These are phyloP conservation scores for Calonectria fujianensis DNA, from an alignment of 2,329 filamentous ascomycete species.

Conservation along the genomic window DNA sequence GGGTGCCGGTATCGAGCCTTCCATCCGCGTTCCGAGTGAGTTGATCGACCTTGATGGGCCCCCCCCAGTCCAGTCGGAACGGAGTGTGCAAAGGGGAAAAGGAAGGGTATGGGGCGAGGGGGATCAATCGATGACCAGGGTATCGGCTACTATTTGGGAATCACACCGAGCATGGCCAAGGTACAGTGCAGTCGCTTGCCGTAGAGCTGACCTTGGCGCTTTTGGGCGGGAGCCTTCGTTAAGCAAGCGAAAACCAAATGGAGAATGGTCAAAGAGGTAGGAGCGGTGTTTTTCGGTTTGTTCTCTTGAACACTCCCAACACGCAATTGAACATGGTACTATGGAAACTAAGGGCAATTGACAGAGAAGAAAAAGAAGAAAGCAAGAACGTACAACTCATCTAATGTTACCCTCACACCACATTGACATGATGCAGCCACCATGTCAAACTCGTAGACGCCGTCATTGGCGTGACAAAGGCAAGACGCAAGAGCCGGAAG, in stretches of 20 bases:
- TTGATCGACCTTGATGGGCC: constrained; percentile 20
- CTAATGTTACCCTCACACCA: constrained; percentile 34
- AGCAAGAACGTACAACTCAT: constrained; percentile 6
- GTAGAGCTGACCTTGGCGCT: constrained; percentile 20
- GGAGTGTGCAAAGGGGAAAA: constrained; percentile 1
- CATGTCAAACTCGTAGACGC: constrained; percentile 29
- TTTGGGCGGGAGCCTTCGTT: background rate
- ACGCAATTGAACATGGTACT: background rate
- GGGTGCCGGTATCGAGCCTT: constrained; percentile 3
- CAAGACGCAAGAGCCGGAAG: constrained; percentile 22
- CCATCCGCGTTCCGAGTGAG: constrained; percentile 15
- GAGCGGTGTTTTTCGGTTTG: background rate
- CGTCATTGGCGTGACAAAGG: constrained; percentile 31
- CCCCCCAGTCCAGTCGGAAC: background rate
- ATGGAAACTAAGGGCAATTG: background rate
- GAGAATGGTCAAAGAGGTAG: background rate
- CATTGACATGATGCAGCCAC: constrained; percentile 45
- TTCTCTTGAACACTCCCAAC: background rate
- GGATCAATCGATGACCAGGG: constrained; percentile 9
- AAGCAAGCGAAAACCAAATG: constrained; percentile 14
- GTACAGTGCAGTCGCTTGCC: constrained; percentile 4
- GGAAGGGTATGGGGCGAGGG: background rate
- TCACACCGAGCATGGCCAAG: constrained; percentile 28
- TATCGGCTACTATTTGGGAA: constrained; percentile 15
- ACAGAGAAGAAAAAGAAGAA: constrained; percentile 18